A percentile compares a stretch with the other conserved stretches of the same genome.
Evolutionary conservation across 331 rosid genomes (phyloP).

Genomic region (Malus hybrid): DNA sequence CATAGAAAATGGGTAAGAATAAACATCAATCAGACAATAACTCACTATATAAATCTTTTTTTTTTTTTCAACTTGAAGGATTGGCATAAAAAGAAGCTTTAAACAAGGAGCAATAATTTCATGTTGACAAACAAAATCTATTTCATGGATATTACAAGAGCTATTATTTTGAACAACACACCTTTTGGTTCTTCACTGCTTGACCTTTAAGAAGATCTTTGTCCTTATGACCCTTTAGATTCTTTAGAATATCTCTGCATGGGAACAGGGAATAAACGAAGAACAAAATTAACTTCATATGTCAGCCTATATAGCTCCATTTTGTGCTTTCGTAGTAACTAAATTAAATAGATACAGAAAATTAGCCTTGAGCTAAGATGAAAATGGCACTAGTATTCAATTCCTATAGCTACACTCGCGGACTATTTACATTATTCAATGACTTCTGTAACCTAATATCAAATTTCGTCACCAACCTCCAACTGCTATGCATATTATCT

Average conservation of each 20-base stretch:
- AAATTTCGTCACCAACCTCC: background rate
- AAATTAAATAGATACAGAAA: background rate
- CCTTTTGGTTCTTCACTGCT: slow-evolving; percentile 82
- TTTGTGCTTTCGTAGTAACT: background rate
- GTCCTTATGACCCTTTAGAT: background rate
- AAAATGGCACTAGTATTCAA: background rate
- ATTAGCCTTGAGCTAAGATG: background rate
- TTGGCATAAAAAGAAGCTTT: background rate
- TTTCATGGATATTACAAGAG: background rate
- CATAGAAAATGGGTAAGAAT: background rate
- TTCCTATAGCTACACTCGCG: no score
- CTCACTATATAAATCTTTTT: background rate
- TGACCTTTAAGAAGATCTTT: slow-evolving; percentile 71
- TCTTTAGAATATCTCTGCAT: slow-evolving; percentile 56
- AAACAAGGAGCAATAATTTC: background rate
- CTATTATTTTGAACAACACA: slow-evolving; percentile 13
- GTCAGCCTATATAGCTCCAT: background rate
- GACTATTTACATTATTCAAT: background rate
- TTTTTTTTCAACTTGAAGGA: no score
- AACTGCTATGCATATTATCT: background rate
- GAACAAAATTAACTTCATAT: background rate
- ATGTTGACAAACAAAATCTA: background rate
- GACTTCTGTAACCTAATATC: no score
- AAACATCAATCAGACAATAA: background rate
- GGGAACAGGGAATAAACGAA: background rate